These are phyloP conservation scores for Cocos nucifera DNA, from an alignment of 176 grass and related monocot species.

Conservation along the genomic window DNA sequence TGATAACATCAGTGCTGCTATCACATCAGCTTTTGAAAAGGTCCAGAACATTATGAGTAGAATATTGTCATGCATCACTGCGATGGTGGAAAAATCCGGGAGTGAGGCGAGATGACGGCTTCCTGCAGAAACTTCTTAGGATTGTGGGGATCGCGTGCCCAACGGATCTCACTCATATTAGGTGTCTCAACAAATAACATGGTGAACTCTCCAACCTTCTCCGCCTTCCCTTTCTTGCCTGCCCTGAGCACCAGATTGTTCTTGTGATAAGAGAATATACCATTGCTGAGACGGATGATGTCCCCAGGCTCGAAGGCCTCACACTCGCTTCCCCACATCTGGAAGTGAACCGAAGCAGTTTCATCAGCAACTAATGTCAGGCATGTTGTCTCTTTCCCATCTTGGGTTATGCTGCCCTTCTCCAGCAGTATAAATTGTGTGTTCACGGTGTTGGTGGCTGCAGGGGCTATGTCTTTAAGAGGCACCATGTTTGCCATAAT, in stretches of 20 bases:
- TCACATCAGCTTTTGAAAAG: too few species aligned
- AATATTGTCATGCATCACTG: conserved; percentile 1
- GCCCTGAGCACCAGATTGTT: conserved; percentile 46
- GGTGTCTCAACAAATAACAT: conserved; percentile 82
- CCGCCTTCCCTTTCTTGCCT: conserved; percentile 39
- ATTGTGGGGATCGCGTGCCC: conserved; percentile 25
- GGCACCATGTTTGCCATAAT: conserved; percentile 6
- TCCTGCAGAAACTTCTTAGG: conserved; percentile 45
- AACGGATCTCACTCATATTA: conserved; percentile 78
- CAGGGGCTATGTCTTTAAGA: conserved; percentile 55
- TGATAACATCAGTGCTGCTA: too few species aligned
- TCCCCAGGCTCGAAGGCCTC: conserved; percentile 60
- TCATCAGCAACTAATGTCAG: conserved; percentile 57
- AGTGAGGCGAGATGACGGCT: conserved; percentile 38
- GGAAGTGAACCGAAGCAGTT: conserved; percentile 61
- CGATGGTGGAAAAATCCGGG: conserved; percentile 37
- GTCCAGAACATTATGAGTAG: too few species aligned
- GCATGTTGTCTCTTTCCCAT: conserved; percentile 42
- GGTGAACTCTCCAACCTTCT: conserved; percentile 69
- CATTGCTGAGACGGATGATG: conserved; percentile 50
- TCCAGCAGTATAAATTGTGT: conserved; percentile 64
- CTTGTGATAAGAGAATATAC: conserved; percentile 74
- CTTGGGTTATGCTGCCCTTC: conserved; percentile 19
- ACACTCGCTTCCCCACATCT: conserved; percentile 71
- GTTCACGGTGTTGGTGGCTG: conserved; percentile 65